Evolutionary conservation across 2,329 filamentous ascomycete species (phyloP), one percentile per base, ranked within the genome.

Genomic region (Taxawa tesnikishii): DNA sequence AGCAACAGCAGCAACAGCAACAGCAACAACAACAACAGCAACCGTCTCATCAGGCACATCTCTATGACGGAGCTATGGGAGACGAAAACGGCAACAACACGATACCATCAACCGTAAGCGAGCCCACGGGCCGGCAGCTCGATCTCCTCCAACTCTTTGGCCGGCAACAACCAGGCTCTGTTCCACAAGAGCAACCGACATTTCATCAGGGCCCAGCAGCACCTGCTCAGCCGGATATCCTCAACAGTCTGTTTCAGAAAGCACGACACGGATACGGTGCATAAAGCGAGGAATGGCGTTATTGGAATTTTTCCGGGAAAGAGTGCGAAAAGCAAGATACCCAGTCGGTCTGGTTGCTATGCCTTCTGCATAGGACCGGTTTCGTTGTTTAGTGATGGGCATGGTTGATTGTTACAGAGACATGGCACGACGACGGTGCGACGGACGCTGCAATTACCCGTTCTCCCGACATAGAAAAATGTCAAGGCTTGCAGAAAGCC

Each of bases 121-220:
- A 31, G 15, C 8, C 39, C 5, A 28, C 25, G 11, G 38, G 36
- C 6, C 43, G 43, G 26, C 35, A 31, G 15, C 43, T 48, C 15
- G 42, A 48, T 29, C 30, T 50, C 13, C 38, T 44, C 11, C 39
- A 43, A 8, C 39, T 49, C 13, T 50, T 47, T 19, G 43, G 36
- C 2, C 41, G 41, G 26, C 29, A 38, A 8, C 33, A 27, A 12
- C 19, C 27, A 9, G 28, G 27, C 21, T 33, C 38, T 15, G 21
- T 14, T 26, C 10, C 31, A 32, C 23, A 39, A 16, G 28, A 32
- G 26, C 29, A 31, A 28, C 26, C 29, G 24, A 27, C 28, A 33
- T 26, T 14, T 28, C 28, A 34, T 27, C 30, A 30, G 23, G 18
- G 17, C 11, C 28, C 12, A 31, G 29, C 28, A 17, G 12, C 28